Conservation (phyloP, 139 green algal genomes). For the Nannochloris sp. region DNA sequence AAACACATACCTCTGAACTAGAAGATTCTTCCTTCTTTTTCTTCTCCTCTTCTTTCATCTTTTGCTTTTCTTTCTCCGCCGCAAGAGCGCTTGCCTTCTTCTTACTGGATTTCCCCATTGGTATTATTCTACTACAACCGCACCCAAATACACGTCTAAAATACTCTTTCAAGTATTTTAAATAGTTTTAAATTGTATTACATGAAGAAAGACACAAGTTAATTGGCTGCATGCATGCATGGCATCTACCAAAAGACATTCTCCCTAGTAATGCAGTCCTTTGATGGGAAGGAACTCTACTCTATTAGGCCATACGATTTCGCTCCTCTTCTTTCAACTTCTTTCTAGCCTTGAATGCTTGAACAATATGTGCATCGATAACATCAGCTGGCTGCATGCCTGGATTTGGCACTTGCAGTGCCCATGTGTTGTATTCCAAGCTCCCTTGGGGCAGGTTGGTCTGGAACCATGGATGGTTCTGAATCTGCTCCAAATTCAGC, state of each 20-base stretch:
- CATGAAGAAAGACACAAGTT: not conserved
- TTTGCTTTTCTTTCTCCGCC: slow-evolving; percentile 1
- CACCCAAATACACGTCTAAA: not conserved
- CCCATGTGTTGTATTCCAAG: slow-evolving; percentile 34
- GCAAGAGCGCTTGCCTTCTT: not conserved
- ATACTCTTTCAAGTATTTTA: not conserved
- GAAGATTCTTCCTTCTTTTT: not conserved
- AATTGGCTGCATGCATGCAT: not conserved
- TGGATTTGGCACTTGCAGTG: slow-evolving; percentile 9
- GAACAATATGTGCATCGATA: slow-evolving; percentile 2
- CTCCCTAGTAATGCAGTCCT: no score
- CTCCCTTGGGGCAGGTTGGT: slow-evolving; percentile 22
- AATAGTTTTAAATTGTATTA: not conserved
- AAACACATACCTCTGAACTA: slow-evolving; percentile 3
- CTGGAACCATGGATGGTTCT: slow-evolving; percentile 42
- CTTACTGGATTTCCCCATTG: not conserved
- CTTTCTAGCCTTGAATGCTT: slow-evolving; percentile 1
- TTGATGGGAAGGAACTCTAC: no score
- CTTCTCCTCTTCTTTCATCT: slow-evolving; percentile 1
- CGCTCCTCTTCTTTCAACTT: not conserved
- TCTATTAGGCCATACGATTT: not conserved
- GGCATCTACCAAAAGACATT: no score
- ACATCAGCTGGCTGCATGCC: not conserved
- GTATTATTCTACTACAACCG: not conserved
- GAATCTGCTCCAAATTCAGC: slow-evolving; percentile 34